phyloP scores from a whole-genome alignment of 768 basidiomycete species.

The Boletus pseudo-olivaceus region DNA sequence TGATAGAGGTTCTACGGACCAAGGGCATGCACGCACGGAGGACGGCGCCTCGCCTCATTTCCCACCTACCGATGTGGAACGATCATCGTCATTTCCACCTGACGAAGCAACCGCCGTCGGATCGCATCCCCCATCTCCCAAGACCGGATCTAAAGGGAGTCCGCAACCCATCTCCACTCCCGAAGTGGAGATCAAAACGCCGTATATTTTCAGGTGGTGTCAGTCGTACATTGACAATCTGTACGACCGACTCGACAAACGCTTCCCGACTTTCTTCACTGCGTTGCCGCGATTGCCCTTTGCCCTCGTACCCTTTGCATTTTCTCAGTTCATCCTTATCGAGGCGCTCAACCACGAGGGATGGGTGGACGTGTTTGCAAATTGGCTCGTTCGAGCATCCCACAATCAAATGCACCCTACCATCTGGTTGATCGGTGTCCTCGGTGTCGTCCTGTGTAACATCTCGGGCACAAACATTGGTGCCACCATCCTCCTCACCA shows the following conservation, averaged over 20 bases:
- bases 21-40: neutral
- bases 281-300: conserved; percentile 72
- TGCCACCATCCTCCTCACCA: conserved; percentile 83
- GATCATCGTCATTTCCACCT: neutral
- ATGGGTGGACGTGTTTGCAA: conserved; percentile 83
- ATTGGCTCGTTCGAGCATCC: conserved; percentile 55
- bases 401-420: conserved; percentile 42
- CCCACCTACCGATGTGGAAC: neutral
- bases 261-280: conserved; percentile 71
- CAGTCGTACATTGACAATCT: neutral
- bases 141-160: neutral
- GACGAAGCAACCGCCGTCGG: conserved; percentile 4
- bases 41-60: neutral
- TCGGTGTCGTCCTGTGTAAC: conserved; percentile 76
- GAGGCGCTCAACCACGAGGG: conserved; percentile 77
- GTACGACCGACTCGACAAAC: conserved; percentile 16
- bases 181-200: neutral
- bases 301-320: conserved; percentile 84
- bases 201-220: neutral
- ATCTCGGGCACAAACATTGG: conserved; percentile 89
- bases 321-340: conserved; percentile 92
- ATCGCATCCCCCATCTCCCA: neutral
- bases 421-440: conserved; percentile 65
- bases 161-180: neutral
- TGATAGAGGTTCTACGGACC: neutral